Evolutionary conservation across 345 rosid genomes (phyloP).

Genomic region (Punica granatum): DNA sequence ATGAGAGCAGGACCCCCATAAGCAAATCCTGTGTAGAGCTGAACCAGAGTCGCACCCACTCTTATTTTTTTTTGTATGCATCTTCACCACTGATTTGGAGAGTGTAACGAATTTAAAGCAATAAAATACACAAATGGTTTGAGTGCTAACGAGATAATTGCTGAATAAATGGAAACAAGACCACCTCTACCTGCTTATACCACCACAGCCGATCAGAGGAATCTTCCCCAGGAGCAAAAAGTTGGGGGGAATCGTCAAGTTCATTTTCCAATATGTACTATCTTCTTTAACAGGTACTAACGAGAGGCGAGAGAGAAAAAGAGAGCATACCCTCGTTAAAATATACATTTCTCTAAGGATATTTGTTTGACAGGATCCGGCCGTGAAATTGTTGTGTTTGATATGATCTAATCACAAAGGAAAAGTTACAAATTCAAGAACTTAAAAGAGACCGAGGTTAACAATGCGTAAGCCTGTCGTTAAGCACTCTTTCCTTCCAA

Average conservation of each 20-base stretch:
- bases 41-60: no score
- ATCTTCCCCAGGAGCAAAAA: slow-evolving; percentile 63
- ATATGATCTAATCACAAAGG: slow-evolving; percentile 47
- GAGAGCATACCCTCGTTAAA: slow-evolving; percentile 71
- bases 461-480: background rate
- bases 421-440: background rate
- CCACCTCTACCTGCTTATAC: no score
- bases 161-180: no score
- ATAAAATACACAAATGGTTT: no score
- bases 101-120: no score
- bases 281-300: background rate
- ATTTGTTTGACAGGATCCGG: slow-evolving; percentile 52
- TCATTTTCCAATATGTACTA: background rate
- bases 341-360: slow-evolving; percentile 84
- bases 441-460: background rate
- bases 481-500: no score
- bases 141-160: no score
- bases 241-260: background rate
- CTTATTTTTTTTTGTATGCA: no score
- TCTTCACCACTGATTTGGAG: no score
- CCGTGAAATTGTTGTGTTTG: slow-evolving; percentile 90
- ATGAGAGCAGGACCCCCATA: no score
- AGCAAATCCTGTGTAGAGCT: no score
- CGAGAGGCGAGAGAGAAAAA: slow-evolving; percentile 6
- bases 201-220: slow-evolving; percentile 85